Evolutionary conservation across 73 alveolate species (phyloP), one percentile per base, ranked within the genome.

Genomic region (Paramecium octaurelia): DNA sequence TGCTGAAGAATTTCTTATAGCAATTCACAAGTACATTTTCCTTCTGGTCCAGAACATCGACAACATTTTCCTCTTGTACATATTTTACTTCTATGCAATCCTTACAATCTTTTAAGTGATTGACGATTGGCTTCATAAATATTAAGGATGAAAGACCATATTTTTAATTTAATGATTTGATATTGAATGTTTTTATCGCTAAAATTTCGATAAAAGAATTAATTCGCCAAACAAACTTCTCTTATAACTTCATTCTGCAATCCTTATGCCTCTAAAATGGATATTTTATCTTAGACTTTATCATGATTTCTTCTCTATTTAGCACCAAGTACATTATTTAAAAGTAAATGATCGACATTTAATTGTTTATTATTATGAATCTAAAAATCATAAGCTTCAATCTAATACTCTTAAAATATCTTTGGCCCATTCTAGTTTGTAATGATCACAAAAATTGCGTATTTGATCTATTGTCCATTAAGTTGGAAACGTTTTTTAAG

Each of bases 11-110:
- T 31, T 18, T 80, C 91, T 48, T 23, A 18, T 31, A 80, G 14
- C 20, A 20, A 42, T 48, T 80, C 91, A 80, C 91, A 80, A 1
- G 91, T 80, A 43, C 91, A 80, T 80, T 80, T 44, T 18, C 75
- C 75, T 23, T 43, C 73, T 11, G 75, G 46, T 44, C 91, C 91
- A 42, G 70, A 80, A 46, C 91, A 80, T 44, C 91, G 44, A 24
- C 31, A 44, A 18, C 91, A 80, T 46, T 80, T 80, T 14, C 91
- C 73, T 20, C 50, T 40, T 24, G 76, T 48, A 20, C 57, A 80
- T 24, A 42, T 43, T 44, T 27, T 80, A 24, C 57, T 80, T 80
- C 91, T 42, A 40, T 42, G 57, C 6, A 80, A 44, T 24, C 91
- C 91, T 43, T 27, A 24, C 8, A 80, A 48, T 80, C 91, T 80